Evolutionary conservation across 192 early-diverging fungal species (phyloP).

Genomic region (Linnemannia elongata): DNA sequence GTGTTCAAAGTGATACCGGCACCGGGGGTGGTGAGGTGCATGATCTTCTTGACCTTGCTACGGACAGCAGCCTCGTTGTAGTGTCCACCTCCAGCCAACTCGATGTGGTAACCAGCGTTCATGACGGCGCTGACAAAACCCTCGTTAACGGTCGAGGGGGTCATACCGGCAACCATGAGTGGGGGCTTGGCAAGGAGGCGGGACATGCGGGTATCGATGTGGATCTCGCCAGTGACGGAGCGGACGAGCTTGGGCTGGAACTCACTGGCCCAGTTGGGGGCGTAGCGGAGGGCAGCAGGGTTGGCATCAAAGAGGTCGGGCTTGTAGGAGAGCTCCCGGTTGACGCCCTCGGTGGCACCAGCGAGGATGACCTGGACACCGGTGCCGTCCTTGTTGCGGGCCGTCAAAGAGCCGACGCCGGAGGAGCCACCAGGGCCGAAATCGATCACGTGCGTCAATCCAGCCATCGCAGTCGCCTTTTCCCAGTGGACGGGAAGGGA

Average conservation of each 20-base stretch:
- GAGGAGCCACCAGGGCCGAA: slow-evolving; percentile 91
- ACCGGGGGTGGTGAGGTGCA: slow-evolving; percentile 78
- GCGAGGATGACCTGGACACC: slow-evolving; percentile 81
- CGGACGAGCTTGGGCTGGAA: slow-evolving; percentile 89
- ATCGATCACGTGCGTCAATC: slow-evolving; percentile 91
- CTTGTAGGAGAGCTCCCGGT: slow-evolving; percentile 77
- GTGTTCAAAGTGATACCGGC: slow-evolving; percentile 94
- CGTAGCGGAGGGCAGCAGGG: slow-evolving; percentile 77
- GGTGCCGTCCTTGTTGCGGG: slow-evolving; percentile 89
- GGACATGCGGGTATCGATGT: slow-evolving; percentile 90
- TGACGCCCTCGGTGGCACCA: slow-evolving; percentile 73
- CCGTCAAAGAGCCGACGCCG: slow-evolving; percentile 87
- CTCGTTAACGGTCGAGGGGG: slow-evolving; percentile 85
- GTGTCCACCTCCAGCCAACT: slow-evolving; percentile 93
- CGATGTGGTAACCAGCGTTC: slow-evolving; percentile 92
- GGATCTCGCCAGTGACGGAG: slow-evolving; percentile 77
- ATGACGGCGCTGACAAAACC: slow-evolving; percentile 86
- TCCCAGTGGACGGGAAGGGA: slow-evolving; percentile 83
- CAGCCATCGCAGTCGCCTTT: slow-evolving; percentile 67
- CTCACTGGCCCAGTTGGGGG: slow-evolving; percentile 87
- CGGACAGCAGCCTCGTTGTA: slow-evolving; percentile 80
- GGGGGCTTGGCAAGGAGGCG: slow-evolving; percentile 90
- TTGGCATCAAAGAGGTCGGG: slow-evolving; percentile 85
- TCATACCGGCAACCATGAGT: slow-evolving; percentile 97
- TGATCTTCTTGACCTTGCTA: slow-evolving; percentile 79